A percentile compares a stretch with the other conserved stretches of the same genome.
Conservation (phyloP, 768 basidiomycete species). For the Tephrocybe sp. region DNA sequence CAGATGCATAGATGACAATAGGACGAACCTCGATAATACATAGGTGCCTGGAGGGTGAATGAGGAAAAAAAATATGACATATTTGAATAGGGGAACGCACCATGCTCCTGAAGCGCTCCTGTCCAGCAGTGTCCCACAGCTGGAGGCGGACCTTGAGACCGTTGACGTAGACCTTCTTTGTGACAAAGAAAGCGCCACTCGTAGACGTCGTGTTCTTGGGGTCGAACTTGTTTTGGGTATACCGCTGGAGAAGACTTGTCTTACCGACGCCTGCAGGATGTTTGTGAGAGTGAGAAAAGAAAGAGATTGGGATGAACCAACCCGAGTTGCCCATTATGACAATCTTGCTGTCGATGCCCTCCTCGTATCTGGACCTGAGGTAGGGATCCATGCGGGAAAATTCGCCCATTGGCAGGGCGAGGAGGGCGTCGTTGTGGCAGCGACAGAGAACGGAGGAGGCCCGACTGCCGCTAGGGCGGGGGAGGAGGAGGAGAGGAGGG, state of each 20-base stretch:
- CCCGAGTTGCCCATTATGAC: constrained; percentile 87
- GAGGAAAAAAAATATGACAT: constrained; percentile 8
- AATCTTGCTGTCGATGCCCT: constrained; percentile 91
- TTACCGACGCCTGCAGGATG: constrained; percentile 75
- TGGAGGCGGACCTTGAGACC: constrained; percentile 84
- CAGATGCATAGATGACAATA: constrained; percentile 7
- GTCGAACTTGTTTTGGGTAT: constrained; percentile 88
- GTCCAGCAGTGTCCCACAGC: constrained; percentile 92
- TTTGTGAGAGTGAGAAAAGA: constrained; percentile 1
- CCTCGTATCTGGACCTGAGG: constrained; percentile 67
- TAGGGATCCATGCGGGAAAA: constrained; percentile 65
- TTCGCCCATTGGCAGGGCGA: constrained; percentile 47
- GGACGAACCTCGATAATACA: constrained; percentile 79
- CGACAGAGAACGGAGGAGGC: constrained; percentile 25
- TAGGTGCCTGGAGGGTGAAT: constrained; percentile 67
- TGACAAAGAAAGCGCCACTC: constrained; percentile 90
- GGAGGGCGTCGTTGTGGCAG: constrained; percentile 16
- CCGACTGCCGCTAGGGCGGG: constrained; percentile 49
- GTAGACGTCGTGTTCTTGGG: constrained; percentile 87
- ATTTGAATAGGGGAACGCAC: constrained; percentile 38
- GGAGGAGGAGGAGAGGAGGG: constrained; percentile 30
- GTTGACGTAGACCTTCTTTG: constrained; percentile 85
- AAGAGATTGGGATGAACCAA: constrained; percentile 19
- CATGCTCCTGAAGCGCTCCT: constrained; percentile 91
- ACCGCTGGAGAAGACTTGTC: constrained; percentile 86